Base-by-base conservation (phyloP, 306 rosid genomes). In the Herpetospermum pedunculosum region DNA sequence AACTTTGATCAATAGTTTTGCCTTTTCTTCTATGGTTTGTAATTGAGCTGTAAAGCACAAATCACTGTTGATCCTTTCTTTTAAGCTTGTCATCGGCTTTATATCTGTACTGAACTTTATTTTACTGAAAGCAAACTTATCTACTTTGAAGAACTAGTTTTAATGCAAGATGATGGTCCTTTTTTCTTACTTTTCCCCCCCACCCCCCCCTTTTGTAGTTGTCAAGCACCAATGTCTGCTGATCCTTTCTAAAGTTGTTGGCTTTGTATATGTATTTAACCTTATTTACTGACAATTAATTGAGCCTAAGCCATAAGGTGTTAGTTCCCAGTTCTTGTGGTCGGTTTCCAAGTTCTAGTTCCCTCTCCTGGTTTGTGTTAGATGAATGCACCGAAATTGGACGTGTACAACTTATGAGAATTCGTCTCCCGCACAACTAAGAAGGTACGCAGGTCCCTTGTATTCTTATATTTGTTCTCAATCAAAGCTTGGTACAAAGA, bases 21-120 rank as follows among this genome's bases (percentile, higher is more conserved):
- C 48, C 8, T 34, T 19, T 23, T 21, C 19, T 5, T 37, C 70
- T 41, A 21, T 26, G 37, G 73, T 40, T 14, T 69, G 73, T 69
- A 69, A 69, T 25, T 16, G 73, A 69, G 74, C 57, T 69, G 41
- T 69, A 69, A 69, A 69, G 57, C 55, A 69, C 57, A 43, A 28
- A 15, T 46, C 74, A 43, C 55, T 69, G 14, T 16, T 15, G 55
- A 69, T 44, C 54, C 54, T 69, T 37, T 64, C 54, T 69, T 69
- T 63, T 63, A 44, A 25, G 54, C 34, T 69, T 69, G 37, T 63
- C 46, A 35, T 8, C 12, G 28, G 74, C 74, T 69, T 69, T 67
- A 67, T 67, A 25, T 68, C 26, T 26, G 55, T 28, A 44, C 1
- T 29, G 26, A 69, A 69, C 55, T 28, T 69, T 69, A 28, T 69